Evolutionary conservation across 2,329 filamentous ascomycete species (phyloP).

Genomic region (Calonectria multiphialidica): DNA sequence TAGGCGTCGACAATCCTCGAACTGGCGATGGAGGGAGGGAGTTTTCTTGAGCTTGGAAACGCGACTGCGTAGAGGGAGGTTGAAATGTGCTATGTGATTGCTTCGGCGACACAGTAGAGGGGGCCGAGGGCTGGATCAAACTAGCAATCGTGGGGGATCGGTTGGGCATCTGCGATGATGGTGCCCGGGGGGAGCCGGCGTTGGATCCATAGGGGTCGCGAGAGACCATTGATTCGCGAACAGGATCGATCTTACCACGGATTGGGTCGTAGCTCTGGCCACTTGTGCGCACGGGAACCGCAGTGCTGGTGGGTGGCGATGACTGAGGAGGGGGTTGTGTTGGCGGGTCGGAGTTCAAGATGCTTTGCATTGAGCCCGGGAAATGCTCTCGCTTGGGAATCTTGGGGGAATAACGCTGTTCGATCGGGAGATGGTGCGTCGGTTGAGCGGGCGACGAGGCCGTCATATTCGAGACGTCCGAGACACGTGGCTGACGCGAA

Average conservation of each 20-base stretch:
- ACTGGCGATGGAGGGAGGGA: slow-evolving; percentile 59
- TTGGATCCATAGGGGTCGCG: slow-evolving; percentile 61
- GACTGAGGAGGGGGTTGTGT: slow-evolving; percentile 37
- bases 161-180: slow-evolving; percentile 47
- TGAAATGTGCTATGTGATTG: slow-evolving; percentile 45
- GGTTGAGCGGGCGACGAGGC: slow-evolving; percentile 44
- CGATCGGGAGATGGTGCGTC: slow-evolving; percentile 45
- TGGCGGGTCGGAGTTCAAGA: slow-evolving; percentile 64
- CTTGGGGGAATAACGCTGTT: slow-evolving; percentile 57
- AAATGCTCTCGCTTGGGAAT: slow-evolving; percentile 64
- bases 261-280: slow-evolving; percentile 93
- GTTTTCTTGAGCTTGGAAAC: slow-evolving; percentile 50
- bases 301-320: slow-evolving; percentile 54
- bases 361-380: slow-evolving; percentile 66
- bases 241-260: slow-evolving; percentile 77
- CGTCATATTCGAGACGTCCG: slow-evolving; percentile 40
- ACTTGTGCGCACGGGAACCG: slow-evolving; percentile 69
- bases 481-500: slow-evolving; percentile 37
- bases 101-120: slow-evolving; percentile 43
- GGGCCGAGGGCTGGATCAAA: slow-evolving; percentile 75
- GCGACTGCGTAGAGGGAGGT: slow-evolving; percentile 42
- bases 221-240: slow-evolving; percentile 71
- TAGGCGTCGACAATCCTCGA: slow-evolving; percentile 48
- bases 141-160: slow-evolving; percentile 90
- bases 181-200: slow-evolving; percentile 62